Evolutionary conservation across 208 protist genomes (phyloP).

Genomic region (Tritrichomonas musculus): DNA sequence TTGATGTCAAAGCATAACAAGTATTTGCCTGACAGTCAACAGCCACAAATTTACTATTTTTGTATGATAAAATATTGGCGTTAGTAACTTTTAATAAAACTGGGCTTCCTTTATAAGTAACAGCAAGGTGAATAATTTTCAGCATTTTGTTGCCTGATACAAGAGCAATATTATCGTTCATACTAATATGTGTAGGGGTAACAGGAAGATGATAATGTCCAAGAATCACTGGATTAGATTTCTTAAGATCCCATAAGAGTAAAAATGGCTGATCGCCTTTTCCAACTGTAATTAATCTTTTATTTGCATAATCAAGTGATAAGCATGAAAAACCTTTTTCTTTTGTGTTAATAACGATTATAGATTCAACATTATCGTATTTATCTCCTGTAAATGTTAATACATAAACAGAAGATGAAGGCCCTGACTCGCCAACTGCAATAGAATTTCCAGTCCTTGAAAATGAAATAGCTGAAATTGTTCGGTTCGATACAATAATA

Average conservation of each 20-base stretch:
- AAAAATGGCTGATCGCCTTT: background rate
- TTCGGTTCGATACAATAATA: background rate
- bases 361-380: background rate
- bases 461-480: background rate
- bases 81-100: background rate
- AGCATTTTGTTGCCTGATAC: slow-evolving; percentile 14
- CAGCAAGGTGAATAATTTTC: background rate
- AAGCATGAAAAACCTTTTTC: slow-evolving; percentile 25
- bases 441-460: background rate
- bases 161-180: background rate
- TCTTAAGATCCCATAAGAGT: background rate
- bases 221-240: background rate
- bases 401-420: background rate
- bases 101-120: background rate
- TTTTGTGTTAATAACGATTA: slow-evolving; percentile 4
- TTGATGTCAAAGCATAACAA: background rate
- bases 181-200: background rate
- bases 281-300: slow-evolving; percentile 28
- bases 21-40: background rate
- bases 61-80: background rate
- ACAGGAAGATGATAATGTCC: background rate
- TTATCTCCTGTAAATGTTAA: background rate
- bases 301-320: background rate
- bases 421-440: background rate
- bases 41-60: background rate